Conservation (phyloP, 129 eudicot genomes). For the Silybum marianum region DNA sequence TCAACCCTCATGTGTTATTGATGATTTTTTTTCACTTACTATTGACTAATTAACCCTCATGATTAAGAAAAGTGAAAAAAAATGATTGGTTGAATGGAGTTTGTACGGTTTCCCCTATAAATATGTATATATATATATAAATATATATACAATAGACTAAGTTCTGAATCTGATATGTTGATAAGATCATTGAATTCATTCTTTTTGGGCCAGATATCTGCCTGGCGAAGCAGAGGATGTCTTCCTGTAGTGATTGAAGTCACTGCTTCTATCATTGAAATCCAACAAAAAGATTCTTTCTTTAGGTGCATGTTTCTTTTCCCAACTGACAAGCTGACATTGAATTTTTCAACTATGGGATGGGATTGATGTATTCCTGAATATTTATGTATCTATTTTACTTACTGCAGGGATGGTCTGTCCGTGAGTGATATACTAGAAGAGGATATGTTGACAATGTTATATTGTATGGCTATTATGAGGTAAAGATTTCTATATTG, state of each 20-base stretch:
- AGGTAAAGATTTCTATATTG: slow-evolving; percentile 39
- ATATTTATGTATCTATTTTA: neutral
- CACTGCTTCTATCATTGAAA: slow-evolving; percentile 82
- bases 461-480: slow-evolving; percentile 84
- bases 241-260: slow-evolving; percentile 68
- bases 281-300: slow-evolving; percentile 73
- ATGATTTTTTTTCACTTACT: too few species aligned
- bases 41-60: too few species aligned
- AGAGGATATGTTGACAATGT: slow-evolving; percentile 71
- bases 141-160: neutral
- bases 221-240: slow-evolving; percentile 93
- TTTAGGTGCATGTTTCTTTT: slow-evolving; percentile 45
- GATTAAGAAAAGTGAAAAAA: too few species aligned
- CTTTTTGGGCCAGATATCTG: slow-evolving; percentile 44
- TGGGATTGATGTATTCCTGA: neutral
- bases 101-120: too few species aligned
- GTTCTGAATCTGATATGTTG: neutral
- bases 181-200: neutral
- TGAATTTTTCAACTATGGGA: neutral
- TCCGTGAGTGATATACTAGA: slow-evolving; percentile 41
- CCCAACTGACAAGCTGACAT: neutral
- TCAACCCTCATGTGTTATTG: too few species aligned
- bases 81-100: too few species aligned
- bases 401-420: slow-evolving; percentile 48
- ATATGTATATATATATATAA: too few species aligned